A percentile compares a stretch with the other conserved stretches of the same genome.
These are phyloP conservation scores for Colletotrichum neosansevieriae DNA, from an alignment of 2,329 filamentous ascomycete genomes.

Conservation along the genomic window DNA sequence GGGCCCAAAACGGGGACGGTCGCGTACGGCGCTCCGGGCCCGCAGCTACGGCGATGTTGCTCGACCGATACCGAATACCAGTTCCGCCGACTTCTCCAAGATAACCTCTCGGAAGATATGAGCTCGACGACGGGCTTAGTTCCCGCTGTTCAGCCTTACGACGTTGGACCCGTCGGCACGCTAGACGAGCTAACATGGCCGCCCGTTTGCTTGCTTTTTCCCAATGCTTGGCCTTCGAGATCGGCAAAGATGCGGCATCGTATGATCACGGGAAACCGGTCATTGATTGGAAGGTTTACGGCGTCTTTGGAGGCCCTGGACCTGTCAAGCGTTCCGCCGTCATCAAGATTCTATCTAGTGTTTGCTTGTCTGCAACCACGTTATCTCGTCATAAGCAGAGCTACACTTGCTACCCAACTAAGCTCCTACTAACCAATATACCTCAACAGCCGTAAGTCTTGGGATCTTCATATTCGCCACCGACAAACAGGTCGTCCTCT, in stretches of 20 bases:
- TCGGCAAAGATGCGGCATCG: constrained; percentile 25
- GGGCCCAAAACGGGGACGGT: neutral
- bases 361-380: neutral
- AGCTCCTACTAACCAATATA: neutral
- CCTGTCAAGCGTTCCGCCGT: neutral
- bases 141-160: constrained; percentile 32
- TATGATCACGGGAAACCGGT: constrained; percentile 22
- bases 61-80: neutral
- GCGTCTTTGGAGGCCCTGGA: neutral
- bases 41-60: neutral
- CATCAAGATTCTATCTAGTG: neutral
- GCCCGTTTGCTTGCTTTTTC: constrained; percentile 34
- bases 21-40: neutral
- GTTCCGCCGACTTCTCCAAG: neutral
- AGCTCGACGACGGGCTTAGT: constrained; percentile 2
- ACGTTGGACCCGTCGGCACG: constrained; percentile 26
- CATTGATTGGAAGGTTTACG: constrained; percentile 26
- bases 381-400: neutral
- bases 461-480: neutral
- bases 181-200: neutral
- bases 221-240: constrained; percentile 15
- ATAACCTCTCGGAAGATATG: neutral
- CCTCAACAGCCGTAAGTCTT: neutral
- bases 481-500: neutral
- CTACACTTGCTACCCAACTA: neutral